Evolutionary conservation across 2,329 filamentous ascomycete genomes (phyloP), one percentile per base, ranked within the genome.

Genomic region (Microascus cirrosus): DNA sequence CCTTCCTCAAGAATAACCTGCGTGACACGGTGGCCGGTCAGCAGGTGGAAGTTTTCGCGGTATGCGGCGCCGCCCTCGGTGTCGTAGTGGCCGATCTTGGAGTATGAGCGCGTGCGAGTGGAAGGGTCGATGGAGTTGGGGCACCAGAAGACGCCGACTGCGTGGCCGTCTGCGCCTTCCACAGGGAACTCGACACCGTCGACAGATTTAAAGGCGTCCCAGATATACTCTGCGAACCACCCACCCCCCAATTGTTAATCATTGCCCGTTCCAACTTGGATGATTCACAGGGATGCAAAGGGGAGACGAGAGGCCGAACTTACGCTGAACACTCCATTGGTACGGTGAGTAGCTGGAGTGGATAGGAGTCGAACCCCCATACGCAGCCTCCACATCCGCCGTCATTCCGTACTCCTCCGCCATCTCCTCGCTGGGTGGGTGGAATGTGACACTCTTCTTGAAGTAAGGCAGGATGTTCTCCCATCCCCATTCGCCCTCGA

Each of bases 71-170:
- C 63, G 8, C 61, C 8, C 28, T 32, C 28, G 28, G 28, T 62
- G 45, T 68, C 65, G 54, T 66, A 69, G 57, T 69, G 66, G 20
- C 65, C 65, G 32, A 60, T 66, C 20, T 65, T 60, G 3, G 68
- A 61, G 57, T 66, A 68, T 1, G 66, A 69, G 5, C 67, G 63
- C 2, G 63, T 66, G 57, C 63, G 63, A 18, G 63, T 63, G 15
- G 59, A 54, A 0, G 65, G 64, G 28, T 70, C 65, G 25, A 67
- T 62, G n/a, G 65, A 66, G 52, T 64, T 67, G 42, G 68, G 67
- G 15, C 63, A 65, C 68, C 68, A 70, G 62, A 67, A 71, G 8
- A 65, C 62, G 0, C 67, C 67, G 0, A 63, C 57, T 5, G 60
- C 61, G 1, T 64, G 59, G 15, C 67, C 67, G 8, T 64, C 59